Evolutionary conservation across 768 basidiomycete genomes (phyloP).

Genomic region (Amanita subjunquillea): DNA sequence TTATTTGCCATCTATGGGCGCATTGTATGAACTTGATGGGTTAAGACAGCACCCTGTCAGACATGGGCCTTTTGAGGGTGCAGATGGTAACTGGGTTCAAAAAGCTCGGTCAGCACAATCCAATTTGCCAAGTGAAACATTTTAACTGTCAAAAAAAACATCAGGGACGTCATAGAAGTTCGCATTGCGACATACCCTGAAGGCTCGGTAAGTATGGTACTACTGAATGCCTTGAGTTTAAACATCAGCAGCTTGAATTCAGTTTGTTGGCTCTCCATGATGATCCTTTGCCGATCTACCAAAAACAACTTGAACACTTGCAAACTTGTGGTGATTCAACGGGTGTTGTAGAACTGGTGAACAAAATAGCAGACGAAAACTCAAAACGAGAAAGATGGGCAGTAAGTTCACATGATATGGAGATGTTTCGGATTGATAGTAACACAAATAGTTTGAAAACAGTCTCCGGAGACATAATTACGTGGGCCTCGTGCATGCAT

Average conservation of each 20-base stretch:
- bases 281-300: conserved; percentile 66
- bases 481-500: conserved; percentile 67
- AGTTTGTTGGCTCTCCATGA: conserved; percentile 82
- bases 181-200: conserved; percentile 87
- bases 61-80: conserved; percentile 65
- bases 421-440: conserved; percentile 8
- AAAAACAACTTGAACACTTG: conserved; percentile 40
- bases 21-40: conserved; percentile 90
- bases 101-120: conserved; percentile 52
- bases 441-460: conserved; percentile 64
- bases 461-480: conserved; percentile 81
- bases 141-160: conserved; percentile 12
- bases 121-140: conserved; percentile 4
- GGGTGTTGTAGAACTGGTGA: conserved; percentile 41
- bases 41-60: conserved; percentile 69
- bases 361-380: conserved; percentile 55
- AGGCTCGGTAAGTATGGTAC: conserved; percentile 59
- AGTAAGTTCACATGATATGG: conserved; percentile 34
- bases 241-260: conserved; percentile 65
- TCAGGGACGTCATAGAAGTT: conserved; percentile 73
- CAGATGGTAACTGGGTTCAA: conserved; percentile 74
- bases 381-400: conserved; percentile 75
- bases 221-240: not conserved
- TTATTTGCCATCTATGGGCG: conserved; percentile 77
- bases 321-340: conserved; percentile 31